phyloP scores from a whole-genome alignment of 805 yeast genomes.

The Komagataella populi region DNA sequence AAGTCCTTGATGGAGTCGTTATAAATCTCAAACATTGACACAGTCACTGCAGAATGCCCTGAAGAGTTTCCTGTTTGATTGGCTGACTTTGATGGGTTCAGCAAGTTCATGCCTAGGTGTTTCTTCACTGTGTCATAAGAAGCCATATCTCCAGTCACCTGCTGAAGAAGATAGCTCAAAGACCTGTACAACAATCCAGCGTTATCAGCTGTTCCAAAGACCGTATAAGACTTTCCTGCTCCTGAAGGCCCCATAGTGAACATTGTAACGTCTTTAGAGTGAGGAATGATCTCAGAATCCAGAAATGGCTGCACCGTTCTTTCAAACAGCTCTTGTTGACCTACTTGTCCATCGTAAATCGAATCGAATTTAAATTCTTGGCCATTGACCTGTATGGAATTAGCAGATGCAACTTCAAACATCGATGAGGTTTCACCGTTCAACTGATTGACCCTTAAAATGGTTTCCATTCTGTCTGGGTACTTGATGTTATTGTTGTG shows the following conservation, averaged over 20 bases:
- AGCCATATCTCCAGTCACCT: not conserved
- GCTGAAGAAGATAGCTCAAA: not conserved
- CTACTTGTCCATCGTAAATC: slow-evolving; percentile 15
- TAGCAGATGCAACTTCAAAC: slow-evolving; percentile 12
- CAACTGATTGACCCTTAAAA: not conserved
- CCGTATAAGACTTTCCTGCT: slow-evolving; percentile 30
- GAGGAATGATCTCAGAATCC: slow-evolving; percentile 12
- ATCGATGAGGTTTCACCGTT: slow-evolving; percentile 6
- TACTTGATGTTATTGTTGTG: not conserved
- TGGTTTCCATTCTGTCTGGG: not conserved
- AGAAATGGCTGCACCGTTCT: slow-evolving; percentile 19
- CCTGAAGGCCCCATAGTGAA: slow-evolving; percentile 42
- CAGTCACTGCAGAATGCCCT: slow-evolving; percentile 21
- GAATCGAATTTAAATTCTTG: slow-evolving; percentile 4
- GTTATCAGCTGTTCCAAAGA: slow-evolving; percentile 14
- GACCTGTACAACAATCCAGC: not conserved
- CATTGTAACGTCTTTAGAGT: slow-evolving; percentile 25
- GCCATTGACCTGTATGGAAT: not conserved
- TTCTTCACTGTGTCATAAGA: slow-evolving; percentile 1
- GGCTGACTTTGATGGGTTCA: not conserved
- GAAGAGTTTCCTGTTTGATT: not conserved
- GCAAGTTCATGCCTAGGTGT: slow-evolving; percentile 1
- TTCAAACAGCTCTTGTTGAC: slow-evolving; percentile 23
- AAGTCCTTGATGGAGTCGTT: slow-evolving; percentile 31
- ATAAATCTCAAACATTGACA: slow-evolving; percentile 41